Evolutionary conservation across 106 monocot genomes (phyloP), one percentile per base, ranked within the genome.

Genomic region (Apostasia ramifera): DNA sequence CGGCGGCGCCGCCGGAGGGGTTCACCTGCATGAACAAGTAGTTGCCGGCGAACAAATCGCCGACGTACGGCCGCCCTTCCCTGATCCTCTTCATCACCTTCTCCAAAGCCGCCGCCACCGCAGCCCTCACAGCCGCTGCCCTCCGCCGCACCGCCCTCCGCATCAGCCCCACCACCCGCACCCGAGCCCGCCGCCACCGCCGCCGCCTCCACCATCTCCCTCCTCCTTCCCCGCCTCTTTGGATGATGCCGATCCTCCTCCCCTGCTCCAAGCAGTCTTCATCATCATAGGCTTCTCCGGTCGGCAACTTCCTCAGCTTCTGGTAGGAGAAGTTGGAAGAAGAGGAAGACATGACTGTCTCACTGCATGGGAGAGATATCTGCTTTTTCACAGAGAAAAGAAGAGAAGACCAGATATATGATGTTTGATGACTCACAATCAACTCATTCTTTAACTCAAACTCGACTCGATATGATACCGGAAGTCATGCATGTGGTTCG

Each of bases 11-110:
- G 26, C 3, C 53, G 14, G 79, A 72, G 11, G 83, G 83, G 9
- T 47, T 66, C 15, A 83, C 79, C 60, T 84, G 84, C 74, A 81
- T 70, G 77, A 84, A 84, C 81, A 81, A 51, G 70, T 84, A 81
- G 51, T 81, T 84, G 14, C 84, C 84, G n/a, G 81, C 74, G 56
- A 84, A 81, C 3, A 84, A 55, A 3, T 84, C 77, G 6, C 74
- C 77, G 2, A 84, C 0, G 70, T 71, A 78, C 0, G 84, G 81
- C 61, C 55, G 69, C 3, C 84, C 84, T 51, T 84, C 84, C 76
- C 63, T 81, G 39, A 84, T 47, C 66, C 81, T 77, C 59, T 11
- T 56, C 65, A 77, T 52, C 66, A 81, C 52, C 39, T 68, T 75
- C 67, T 59, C 53, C 59, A 68, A 54, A 9, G 58, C 8, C 12